phyloP scores from a whole-genome alignment of 73 alveolate genomes.

The Paramecium octaurelia region DNA sequence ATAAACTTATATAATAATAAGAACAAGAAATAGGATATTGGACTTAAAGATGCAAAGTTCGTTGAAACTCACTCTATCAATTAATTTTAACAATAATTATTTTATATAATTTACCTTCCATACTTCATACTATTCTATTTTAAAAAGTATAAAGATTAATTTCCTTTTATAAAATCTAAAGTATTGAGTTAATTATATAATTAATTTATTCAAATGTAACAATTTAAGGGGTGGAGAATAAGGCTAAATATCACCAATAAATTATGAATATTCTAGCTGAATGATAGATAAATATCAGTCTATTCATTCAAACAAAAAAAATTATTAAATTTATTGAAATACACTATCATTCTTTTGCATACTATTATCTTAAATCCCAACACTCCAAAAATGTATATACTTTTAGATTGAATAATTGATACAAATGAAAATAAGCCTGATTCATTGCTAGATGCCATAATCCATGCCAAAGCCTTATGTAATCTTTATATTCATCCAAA shows the following conservation, averaged over 20 bases:
- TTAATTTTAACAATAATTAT: background rate
- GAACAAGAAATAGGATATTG: conserved; percentile 28
- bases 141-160: background rate
- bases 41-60: conserved; percentile 34
- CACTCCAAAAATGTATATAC: background rate
- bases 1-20: conserved; percentile 6
- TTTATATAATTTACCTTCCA: background rate
- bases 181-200: too few relatives aligned
- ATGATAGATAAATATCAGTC: too few relatives aligned
- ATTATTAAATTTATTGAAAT: too few relatives aligned
- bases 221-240: too few relatives aligned
- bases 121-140: background rate
- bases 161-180: too few relatives aligned
- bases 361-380: background rate
- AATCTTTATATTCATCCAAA: background rate
- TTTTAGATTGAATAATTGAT: background rate
- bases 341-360: background rate
- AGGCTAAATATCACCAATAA: too few relatives aligned
- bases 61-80: conserved; percentile 8
- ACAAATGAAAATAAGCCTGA: background rate
- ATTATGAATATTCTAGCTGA: too few relatives aligned
- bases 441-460: background rate
- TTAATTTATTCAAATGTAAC: too few relatives aligned
- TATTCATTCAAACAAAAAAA: too few relatives aligned
- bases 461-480: background rate